These are phyloP conservation scores for Didymella segeticola DNA, from an alignment of 2,329 filamentous ascomycete species.

Conservation along the genomic window DNA sequence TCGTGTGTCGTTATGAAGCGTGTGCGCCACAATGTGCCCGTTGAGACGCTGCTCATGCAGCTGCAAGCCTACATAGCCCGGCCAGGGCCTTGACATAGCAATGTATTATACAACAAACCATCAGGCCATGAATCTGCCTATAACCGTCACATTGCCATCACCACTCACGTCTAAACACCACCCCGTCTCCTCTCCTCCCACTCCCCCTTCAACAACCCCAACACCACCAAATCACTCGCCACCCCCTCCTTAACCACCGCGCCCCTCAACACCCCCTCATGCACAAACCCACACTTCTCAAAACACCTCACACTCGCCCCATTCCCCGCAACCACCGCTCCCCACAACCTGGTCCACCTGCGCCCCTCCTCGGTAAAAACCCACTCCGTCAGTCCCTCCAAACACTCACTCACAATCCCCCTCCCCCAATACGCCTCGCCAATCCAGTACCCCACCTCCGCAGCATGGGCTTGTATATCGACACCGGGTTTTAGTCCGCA, in stretches of 20 bases:
- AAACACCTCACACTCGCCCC: slow-evolving; percentile 45
- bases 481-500: slow-evolving; percentile 48
- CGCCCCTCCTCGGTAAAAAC: slow-evolving; percentile 39
- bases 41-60: slow-evolving; percentile 42
- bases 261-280: slow-evolving; percentile 47
- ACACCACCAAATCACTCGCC: slow-evolving; percentile 41
- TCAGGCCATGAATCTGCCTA: too few relatives aligned
- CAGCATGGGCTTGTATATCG: slow-evolving; percentile 47
- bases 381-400: slow-evolving; percentile 47
- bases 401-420: slow-evolving; percentile 42
- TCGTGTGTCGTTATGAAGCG: slow-evolving; percentile 39
- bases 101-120: too few relatives aligned
- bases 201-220: slow-evolving; percentile 44
- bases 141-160: too few relatives aligned
- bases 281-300: slow-evolving; percentile 47
- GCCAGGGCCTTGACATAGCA: not conserved
- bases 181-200: slow-evolving; percentile 29
- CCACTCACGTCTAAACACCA: not conserved
- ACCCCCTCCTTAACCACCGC: slow-evolving; percentile 46
- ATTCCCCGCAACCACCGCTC: slow-evolving; percentile 41
- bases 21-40: slow-evolving; percentile 36
- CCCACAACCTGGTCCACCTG: slow-evolving; percentile 40
- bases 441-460: slow-evolving; percentile 54
- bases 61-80: slow-evolving; percentile 39
- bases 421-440: slow-evolving; percentile 46